Base-by-base conservation (phyloP, 306 rosid species). In the Urtica urens region DNA sequence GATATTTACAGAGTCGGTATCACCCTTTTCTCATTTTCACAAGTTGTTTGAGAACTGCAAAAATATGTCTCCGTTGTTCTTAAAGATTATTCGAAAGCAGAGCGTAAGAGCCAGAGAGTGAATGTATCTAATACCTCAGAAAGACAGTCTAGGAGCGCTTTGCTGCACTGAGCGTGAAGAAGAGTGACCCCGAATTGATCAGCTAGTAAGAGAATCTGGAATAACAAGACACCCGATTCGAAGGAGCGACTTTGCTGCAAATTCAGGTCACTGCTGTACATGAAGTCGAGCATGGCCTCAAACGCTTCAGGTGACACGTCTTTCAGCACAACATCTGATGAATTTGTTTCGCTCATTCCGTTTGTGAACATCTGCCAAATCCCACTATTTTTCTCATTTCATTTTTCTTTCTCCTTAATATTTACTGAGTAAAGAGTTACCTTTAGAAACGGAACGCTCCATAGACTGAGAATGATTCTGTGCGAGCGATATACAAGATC, bases 81-180 rank as follows among this genome's bases (percentile, higher is more conserved):
- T 80, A 74, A 60, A 60, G 71, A 69, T 72, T 62, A 76, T 55
- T 62, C 59, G 62, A 23, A 51, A 46, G 61, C 68, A 78, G 65
- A 65, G 66, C 72, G 57, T 58, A 59, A 41, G 23, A n/a, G n/a
- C n/a, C n/a, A n/a, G n/a, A n/a, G n/a, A n/a, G n/a, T n/a, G n/a
- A n/a, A n/a, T n/a, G n/a, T n/a, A n/a, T n/a, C n/a, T n/a, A n/a
- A n/a, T 74, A 88, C 97, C 97, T 88, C 90, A n/a, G 97, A 76
- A 51, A 84, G 86, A 65, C 74, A 74, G 62, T 81, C 95, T 57
- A 83, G 63, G 59, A 88, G 82, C 66, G 60, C 48, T 77, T 88
- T 88, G 78, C 95, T 81, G 76, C 95, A 84, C 71, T 88, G 95
- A 70, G 77, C 83, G 60, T 81, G 93, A 51, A 88, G 97, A 49